Base-by-base conservation (phyloP, 257 asterid genomes). In the Lantana camara region DNA sequence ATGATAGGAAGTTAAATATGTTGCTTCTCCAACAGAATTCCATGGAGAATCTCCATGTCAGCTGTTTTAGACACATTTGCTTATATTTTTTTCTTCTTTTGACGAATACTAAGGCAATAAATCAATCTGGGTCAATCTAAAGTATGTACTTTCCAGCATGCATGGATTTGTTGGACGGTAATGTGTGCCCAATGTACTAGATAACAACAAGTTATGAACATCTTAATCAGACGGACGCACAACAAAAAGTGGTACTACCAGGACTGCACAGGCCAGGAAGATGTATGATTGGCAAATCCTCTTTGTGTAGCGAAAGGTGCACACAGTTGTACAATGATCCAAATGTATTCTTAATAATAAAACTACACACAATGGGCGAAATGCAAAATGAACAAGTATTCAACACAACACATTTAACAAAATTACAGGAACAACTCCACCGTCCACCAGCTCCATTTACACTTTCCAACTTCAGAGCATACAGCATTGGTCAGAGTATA, bases 331-430 rank as follows among this genome's bases (percentile, higher is more conserved):
- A 50, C 14, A 66, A 45, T 12, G 41, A 54, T 23, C 12, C 53
- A 10, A 59, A 5, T 38, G 16, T 22, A 40, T 23, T 23, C 57
- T 9, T 46, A 0, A 15, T 6, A 35, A 23, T 2, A 35, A 45
- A 22, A 52, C 24, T 34, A 3, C 3, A 34, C 47, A 19, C 7
- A 56, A 21, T 20, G 19, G 44, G 38, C 14, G 23, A 35, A 17
- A 1, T 37, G 54, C 45, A 49, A 59, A 51, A 49, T 8, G 15
- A 49, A 48, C 69, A 5, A 22, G 16, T 67, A n/a, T 20, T 21
- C 14, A 52, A 50, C 29, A 56, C 58, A 15, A 23, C 7, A 44
- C 5, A 8, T 44, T n/a, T 56, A 27, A 17, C 4, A 41, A 34
- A 9, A 1, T n/a, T n/a, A n/a, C n/a, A n/a, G n/a, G n/a, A n/a